Base-by-base conservation (phyloP, 2,329 filamentous ascomycete species). In the Sclerotiophoma versabilis region DNA sequence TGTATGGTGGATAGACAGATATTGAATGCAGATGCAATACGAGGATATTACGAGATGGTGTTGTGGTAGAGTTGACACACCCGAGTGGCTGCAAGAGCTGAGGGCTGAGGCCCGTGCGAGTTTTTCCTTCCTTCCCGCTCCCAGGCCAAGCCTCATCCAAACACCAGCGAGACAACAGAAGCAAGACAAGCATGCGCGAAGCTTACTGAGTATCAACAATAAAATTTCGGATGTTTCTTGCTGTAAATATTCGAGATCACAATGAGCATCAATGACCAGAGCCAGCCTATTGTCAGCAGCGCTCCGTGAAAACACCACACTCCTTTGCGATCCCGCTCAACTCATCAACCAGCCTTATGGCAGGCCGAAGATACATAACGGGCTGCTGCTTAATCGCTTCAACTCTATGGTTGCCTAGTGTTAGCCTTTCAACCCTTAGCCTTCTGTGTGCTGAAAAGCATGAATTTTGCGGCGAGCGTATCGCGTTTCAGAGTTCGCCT, bases 111-210 rank as follows among this genome's bases (percentile, higher is more conserved):
- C 19, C 38, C 25, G 38, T 36, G 39, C 39, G 9, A 8, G 15
- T 19, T 11, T 14, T 2, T 36, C 27, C 15, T 50, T 42, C 25
- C 34, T 34, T 46, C 39, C 51, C 42, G 47, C 17, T 30, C 17
- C 37, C 23, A 4, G 34, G 33, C 47, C 36, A 49, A 50, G 42
- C 37, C 43, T 48, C 20, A 19, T 22, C n/a, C 47, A 57, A 48
- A 57, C 54, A 45, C 38, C 38, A 52, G 44, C 48, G 48, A 48
- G 43, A 57, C 54, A 41, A 34, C 37, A 39, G 7, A 52, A 57
- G 54, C 54, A 57, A n/a, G 48, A 52, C 38, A 45, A 56, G 43
- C 48, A 56, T 29, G 37, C 32, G 27, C 53, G 43, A 57, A 52
- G 43, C 44, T 41, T 8, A 15, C 12, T 22, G 17, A 37, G 52